Percentiles rank a stretch among this genome's conserved stretches.
Evolutionary conservation across 352 stramenopile genomes (phyloP).

Genomic region (Pelagophyceae sp.): DNA sequence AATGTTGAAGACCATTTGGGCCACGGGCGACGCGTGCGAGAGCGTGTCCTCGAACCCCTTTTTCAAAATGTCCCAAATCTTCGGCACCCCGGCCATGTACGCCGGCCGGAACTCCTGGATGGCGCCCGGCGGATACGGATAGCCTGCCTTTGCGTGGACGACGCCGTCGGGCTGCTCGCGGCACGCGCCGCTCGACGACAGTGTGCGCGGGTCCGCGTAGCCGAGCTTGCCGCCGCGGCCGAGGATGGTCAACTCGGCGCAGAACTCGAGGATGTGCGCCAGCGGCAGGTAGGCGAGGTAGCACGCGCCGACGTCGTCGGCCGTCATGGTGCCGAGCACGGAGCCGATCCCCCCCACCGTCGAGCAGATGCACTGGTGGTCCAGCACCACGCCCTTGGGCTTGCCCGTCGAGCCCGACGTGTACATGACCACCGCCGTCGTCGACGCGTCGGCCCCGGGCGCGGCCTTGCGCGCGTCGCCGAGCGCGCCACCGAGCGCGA

Average conservation of each 20-base stretch:
- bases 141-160: too few relatives aligned
- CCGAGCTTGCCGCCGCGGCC: slow-evolving; percentile 41
- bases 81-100: slow-evolving; percentile 55
- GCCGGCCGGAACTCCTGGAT: slow-evolving; percentile 52
- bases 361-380: slow-evolving; percentile 42
- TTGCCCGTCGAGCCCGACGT: slow-evolving; percentile 51
- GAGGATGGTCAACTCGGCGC: slow-evolving; percentile 43
- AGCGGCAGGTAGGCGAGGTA: slow-evolving; percentile 49
- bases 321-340: slow-evolving; percentile 33
- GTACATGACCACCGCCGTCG: slow-evolving; percentile 53
- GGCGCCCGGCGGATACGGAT: slow-evolving; percentile 51
- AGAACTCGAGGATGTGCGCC: slow-evolving; percentile 58
- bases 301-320: slow-evolving; percentile 29
- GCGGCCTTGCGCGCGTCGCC: slow-evolving; percentile 40
- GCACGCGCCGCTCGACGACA: slow-evolving; percentile 43
- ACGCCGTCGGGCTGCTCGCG: slow-evolving; percentile 8
- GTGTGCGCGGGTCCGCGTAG: slow-evolving; percentile 52
- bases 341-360: slow-evolving; percentile 30
- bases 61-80: slow-evolving; percentile 64
- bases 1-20: slow-evolving; percentile 44
- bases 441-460: slow-evolving; percentile 40
- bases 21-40: slow-evolving; percentile 37
- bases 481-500: slow-evolving; percentile 39
- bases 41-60: slow-evolving; percentile 55
- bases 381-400: slow-evolving; percentile 57